These are phyloP conservation scores for Corynascus novoguineensis DNA, from an alignment of 495 filamentous ascomycete species.

Conservation along the genomic window DNA sequence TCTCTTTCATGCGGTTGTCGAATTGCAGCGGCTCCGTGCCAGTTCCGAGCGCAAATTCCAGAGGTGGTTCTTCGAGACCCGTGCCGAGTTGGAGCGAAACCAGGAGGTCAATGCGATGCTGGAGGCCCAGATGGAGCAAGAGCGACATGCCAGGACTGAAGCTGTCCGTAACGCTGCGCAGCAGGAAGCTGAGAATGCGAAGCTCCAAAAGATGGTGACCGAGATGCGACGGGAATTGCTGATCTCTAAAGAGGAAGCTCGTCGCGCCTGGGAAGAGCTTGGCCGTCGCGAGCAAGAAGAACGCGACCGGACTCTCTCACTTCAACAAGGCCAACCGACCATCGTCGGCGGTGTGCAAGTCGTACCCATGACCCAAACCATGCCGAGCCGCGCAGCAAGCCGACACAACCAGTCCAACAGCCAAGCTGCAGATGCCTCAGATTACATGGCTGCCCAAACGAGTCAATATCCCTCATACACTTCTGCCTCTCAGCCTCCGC, in stretches of 20 bases:
- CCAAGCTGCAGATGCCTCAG: slow-evolving; percentile 34
- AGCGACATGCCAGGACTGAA: slow-evolving; percentile 63
- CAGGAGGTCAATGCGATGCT: slow-evolving; percentile 81
- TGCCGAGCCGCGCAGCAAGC: slow-evolving; percentile 60
- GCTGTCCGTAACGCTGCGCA: slow-evolving; percentile 57
- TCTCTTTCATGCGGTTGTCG: slow-evolving; percentile 94
- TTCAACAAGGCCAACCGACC: slow-evolving; percentile 83
- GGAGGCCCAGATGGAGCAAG: slow-evolving; percentile 64
- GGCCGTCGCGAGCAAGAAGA: slow-evolving; percentile 92
- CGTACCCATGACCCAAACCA: slow-evolving; percentile 84
- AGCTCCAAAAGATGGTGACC: slow-evolving; percentile 65
- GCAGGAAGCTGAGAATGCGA: slow-evolving; percentile 59
- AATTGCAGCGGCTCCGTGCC: slow-evolving; percentile 90
- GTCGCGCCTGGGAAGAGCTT: slow-evolving; percentile 94
- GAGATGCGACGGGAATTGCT: slow-evolving; percentile 88
- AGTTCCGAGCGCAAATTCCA: slow-evolving; percentile 97
- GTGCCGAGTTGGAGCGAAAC: slow-evolving; percentile 76
- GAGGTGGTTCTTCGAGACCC: slow-evolving; percentile 95
- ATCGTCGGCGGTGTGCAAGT: slow-evolving; percentile 91
- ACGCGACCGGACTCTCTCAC: slow-evolving; percentile 76
- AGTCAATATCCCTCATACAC: slow-evolving; percentile 33
- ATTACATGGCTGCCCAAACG: slow-evolving; percentile 35
- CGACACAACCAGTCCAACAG: slow-evolving; percentile 37
- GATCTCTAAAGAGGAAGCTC: slow-evolving; percentile 94
- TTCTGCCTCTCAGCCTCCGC: slow-evolving; percentile 23